phyloP scores from a whole-genome alignment of 108 stramenopile species.

The Fistulifera pelliculosa region DNA sequence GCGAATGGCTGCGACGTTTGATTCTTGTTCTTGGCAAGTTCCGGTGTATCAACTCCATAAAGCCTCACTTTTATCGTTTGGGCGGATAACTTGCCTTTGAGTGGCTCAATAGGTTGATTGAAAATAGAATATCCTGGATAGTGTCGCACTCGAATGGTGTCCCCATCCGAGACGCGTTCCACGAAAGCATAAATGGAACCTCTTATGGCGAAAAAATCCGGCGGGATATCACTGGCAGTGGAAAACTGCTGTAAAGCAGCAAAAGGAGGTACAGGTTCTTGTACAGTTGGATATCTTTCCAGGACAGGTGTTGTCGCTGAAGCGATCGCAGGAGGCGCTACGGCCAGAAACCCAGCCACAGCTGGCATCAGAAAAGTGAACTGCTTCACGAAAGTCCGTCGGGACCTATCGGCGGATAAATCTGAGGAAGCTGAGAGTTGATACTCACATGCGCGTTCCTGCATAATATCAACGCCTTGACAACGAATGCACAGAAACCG shows the following conservation, averaged over 20 bases:
- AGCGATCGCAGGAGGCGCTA: no score
- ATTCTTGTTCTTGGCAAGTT: constrained; percentile 25
- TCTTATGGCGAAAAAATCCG: not conserved
- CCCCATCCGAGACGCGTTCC: constrained; percentile 49
- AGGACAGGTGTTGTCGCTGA: not conserved
- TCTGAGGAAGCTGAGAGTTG: no score
- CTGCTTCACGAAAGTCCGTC: no score
- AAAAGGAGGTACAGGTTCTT: not conserved
- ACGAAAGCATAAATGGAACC: constrained; percentile 25
- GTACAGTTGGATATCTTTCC: constrained; percentile 1
- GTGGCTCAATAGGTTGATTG: not conserved
- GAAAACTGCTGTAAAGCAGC: not conserved
- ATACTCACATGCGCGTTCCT: no score
- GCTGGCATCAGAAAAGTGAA: no score
- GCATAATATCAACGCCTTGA: no score
- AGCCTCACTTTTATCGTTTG: constrained; percentile 38
- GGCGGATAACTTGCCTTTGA: not conserved
- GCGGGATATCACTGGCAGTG: constrained; percentile 5
- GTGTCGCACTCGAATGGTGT: constrained; percentile 44
- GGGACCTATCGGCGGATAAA: no score
- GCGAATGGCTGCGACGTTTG: constrained; percentile 24
- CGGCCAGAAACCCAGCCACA: no score
- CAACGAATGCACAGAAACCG: no score
- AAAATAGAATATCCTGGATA: constrained; percentile 2
- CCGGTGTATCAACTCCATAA: constrained; percentile 58